Evolutionary conservation across 495 filamentous ascomycete genomes (phyloP), one percentile per base, ranked within the genome.

Genomic region (Xylaria acuta): DNA sequence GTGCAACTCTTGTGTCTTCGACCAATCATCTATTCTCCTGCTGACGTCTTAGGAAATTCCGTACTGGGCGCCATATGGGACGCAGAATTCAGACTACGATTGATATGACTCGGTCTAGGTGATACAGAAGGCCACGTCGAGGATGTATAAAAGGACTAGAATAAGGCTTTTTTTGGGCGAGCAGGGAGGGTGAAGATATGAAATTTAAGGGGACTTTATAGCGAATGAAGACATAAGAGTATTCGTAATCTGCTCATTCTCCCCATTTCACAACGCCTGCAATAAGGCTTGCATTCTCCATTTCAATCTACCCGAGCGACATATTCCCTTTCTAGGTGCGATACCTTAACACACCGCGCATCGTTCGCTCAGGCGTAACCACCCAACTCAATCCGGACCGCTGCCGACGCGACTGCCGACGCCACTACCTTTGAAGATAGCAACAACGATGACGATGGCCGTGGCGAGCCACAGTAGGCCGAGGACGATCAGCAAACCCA

Each of bases 11-110:
- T n/a, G 5, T 3, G 1, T 20, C 25, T 27, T 12, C 3, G 30
- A 1, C 63, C 40, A 65, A 49, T 49, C 43, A 32, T 38, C 7
- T 25, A 9, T 16, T 2, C 12, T 12, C 36, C 7, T 14, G 60
- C 14, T 64, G 60, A 64, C 60, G 60, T 43, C 36, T 64, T 60
- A 34, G 58, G 58, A 60, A 60, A 38, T 60, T 60, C 34, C 34
- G 20, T 59, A 20, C 56, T 36, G 18, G 27, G 49, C 51, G n/a
- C 1, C 51, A 30, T 30, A n/a, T n/a, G 12, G 41, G 11, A 18
- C 41, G 41, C 14, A 9, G n/a, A 51, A 11, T 51, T 9, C 3
- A 51, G 45, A 47, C 49, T 27, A 53, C 12, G 43, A 45, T 45
- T 45, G 43, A 45, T 16, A 45, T 20, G n/a, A 49, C 8, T 51